Conservation (phyloP, 768 basidiomycete genomes). For the Chlorophyllum brunneum region DNA sequence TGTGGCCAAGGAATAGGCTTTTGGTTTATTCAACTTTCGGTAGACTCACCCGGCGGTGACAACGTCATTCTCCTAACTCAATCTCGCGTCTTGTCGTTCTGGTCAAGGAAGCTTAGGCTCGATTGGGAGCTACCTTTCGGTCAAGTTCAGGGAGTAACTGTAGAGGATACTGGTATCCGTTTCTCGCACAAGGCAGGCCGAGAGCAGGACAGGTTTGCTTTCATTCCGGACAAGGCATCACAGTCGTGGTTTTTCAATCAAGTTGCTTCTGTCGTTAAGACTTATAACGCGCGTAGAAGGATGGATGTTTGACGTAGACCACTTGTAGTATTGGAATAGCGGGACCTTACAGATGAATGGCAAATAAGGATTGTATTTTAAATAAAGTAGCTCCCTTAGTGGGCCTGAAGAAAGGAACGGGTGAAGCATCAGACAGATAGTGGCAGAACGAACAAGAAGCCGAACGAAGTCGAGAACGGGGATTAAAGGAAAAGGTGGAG, state of each 20-base stretch:
- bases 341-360: conserved; percentile 10
- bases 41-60: conserved; percentile 77
- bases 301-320: conserved; percentile 47
- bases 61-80: conserved; percentile 79
- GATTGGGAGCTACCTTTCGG: conserved; percentile 91
- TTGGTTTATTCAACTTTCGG: conserved; percentile 5
- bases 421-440: conserved; percentile 15
- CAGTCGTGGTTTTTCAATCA: conserved; percentile 81
- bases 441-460: conserved; percentile 5
- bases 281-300: conserved; percentile 68
- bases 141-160: conserved; percentile 81
- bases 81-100: conserved; percentile 75
- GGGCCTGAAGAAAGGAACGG: background rate
- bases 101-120: conserved; percentile 78
- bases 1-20: background rate
- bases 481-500: background rate
- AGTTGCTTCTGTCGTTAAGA: conserved; percentile 71
- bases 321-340: conserved; percentile 1
- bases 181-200: conserved; percentile 78
- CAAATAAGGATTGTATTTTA: conserved; percentile 14
- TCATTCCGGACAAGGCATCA: conserved; percentile 70
- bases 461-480: conserved; percentile 14
- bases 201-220: conserved; percentile 72
- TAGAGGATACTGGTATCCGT: conserved; percentile 88
- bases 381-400: conserved; percentile 15